Base-by-base conservation (phyloP, 768 basidiomycete species). In the Sistotremastrum niveocremeum region DNA sequence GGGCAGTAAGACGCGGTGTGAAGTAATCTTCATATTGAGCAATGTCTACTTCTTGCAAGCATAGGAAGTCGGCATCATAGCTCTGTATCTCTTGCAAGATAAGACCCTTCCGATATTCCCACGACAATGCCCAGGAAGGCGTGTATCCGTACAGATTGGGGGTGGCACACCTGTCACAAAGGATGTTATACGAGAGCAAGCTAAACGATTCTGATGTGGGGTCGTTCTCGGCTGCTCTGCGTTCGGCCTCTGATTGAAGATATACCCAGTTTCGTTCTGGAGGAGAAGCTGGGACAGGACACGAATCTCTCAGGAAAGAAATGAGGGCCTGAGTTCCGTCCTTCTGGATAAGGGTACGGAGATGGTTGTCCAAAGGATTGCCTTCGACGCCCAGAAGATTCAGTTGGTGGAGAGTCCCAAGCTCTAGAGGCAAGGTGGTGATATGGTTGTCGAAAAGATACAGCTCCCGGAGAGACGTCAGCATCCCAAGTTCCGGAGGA, bases 381-480 rank as follows among this genome's bases (percentile, higher is more conserved):
- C 95, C 95, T 61, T 98, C 95, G 34, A 99, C 74, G 12, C 95
- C 95, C 30, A 99, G 67, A 7, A 88, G 89, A 59, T 87, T 88
- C 42, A 99, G 72, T 59, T 91, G 88, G 57, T 94, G 87, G 34
- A 99, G 63, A 46, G 76, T 88, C 31, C 95, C 95, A 34, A 95
- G 70, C 59, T 99, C 87, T 0, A 73, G 67, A 2, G 95, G 95
- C 12, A 99, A 71, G 2, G 79, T 82, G 36, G 75, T 67, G n/a
- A 99, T 64, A 55, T 84, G 77, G 63, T 99, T 99, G 70, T 99
- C 95, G 62, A 98, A 99, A 20, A 98, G 67, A 57, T 88, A 86
- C 34, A 99, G 70, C 60, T 99, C 94, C 63, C 87, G 88, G 46
- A 99, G 67, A 52, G 79, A 76, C 10, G 81, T 84, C 52, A 97